Evolutionary conservation across 352 stramenopile genomes (phyloP).

Genomic region (Globisporangium cystogenes): DNA sequence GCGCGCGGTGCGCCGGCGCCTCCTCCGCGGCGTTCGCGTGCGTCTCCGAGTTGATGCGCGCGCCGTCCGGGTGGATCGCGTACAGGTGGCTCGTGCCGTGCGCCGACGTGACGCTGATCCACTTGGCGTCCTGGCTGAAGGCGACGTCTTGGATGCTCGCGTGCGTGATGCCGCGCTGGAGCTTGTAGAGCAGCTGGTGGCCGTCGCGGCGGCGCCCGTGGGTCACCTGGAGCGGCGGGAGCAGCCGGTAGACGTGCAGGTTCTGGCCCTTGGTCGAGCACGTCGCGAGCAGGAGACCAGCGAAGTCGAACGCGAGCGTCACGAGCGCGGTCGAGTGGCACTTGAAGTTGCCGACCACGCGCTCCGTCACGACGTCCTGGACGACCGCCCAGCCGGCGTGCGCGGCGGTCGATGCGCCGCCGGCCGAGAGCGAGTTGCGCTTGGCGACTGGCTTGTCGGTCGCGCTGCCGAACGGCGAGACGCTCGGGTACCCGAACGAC

Average conservation of each 20-base stretch:
- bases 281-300: slow-evolving; percentile 67
- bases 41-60: slow-evolving; percentile 58
- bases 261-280: slow-evolving; percentile 84
- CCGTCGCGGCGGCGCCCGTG: slow-evolving; percentile 4
- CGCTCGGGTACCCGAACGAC: slow-evolving; percentile 14
- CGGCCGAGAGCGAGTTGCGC: slow-evolving; percentile 9
- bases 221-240: slow-evolving; percentile 41
- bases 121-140: slow-evolving; percentile 83
- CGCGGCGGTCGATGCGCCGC: slow-evolving; percentile 11
- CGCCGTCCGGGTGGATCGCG: slow-evolving; percentile 68
- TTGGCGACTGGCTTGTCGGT: slow-evolving; percentile 8
- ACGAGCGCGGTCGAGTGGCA: slow-evolving; percentile 73
- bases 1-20: slow-evolving; percentile 11
- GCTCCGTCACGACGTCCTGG: slow-evolving; percentile 53
- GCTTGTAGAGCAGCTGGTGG: slow-evolving; percentile 76
- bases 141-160: slow-evolving; percentile 78
- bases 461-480: slow-evolving; percentile 10
- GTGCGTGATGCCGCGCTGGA: slow-evolving; percentile 84
- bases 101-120: slow-evolving; percentile 80
- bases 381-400: slow-evolving; percentile 61
- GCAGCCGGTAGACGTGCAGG: slow-evolving; percentile 76
- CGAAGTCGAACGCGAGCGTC: slow-evolving; percentile 70
- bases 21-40: slow-evolving; percentile 37
- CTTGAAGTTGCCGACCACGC: slow-evolving; percentile 65
- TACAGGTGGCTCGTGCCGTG: slow-evolving; percentile 86